Conservation (phyloP, 2,329 filamentous ascomycete genomes). For the Fusarium nisikadoi region DNA sequence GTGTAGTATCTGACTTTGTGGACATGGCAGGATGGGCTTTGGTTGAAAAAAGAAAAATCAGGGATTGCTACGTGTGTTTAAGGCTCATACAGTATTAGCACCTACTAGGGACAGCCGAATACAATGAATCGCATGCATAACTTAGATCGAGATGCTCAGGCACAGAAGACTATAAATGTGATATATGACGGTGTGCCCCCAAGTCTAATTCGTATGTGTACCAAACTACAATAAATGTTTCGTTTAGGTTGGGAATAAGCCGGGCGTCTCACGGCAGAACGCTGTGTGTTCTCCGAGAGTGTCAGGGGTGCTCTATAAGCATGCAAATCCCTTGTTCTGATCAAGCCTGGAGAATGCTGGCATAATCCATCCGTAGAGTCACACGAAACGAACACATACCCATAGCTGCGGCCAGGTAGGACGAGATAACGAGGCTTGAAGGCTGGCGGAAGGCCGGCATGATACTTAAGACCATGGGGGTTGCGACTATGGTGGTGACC, state of each 20-base stretch:
- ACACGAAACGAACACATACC: neutral
- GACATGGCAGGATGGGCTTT: neutral
- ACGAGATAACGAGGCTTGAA: conserved; percentile 18
- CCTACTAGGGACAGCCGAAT: conserved; percentile 21
- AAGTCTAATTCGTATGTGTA: neutral
- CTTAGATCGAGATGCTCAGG: conserved; percentile 21
- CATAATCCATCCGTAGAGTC: neutral
- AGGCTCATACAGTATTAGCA: conserved; percentile 11
- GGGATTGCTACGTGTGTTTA: conserved; percentile 25
- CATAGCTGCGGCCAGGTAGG: neutral
- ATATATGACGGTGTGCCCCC: conserved; percentile 28
- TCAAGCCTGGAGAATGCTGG: conserved; percentile 8
- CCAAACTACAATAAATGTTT: conserved; percentile 8
- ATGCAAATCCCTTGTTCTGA: neutral
- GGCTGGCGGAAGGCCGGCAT: conserved; percentile 18
- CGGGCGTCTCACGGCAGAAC: neutral
- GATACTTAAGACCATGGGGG: neutral
- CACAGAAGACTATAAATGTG: conserved; percentile 19
- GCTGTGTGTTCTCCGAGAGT: neutral
- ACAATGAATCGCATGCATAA: conserved; percentile 17
- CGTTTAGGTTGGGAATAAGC: conserved; percentile 9
- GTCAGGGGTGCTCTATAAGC: neutral
- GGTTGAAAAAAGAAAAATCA: neutral
- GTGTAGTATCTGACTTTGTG: conserved; percentile 10
- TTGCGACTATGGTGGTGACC: conserved; percentile 14